These are phyloP conservation scores for Akanthomyces uredinophilus DNA, from an alignment of 2,329 filamentous ascomycete species.

Conservation along the genomic window DNA sequence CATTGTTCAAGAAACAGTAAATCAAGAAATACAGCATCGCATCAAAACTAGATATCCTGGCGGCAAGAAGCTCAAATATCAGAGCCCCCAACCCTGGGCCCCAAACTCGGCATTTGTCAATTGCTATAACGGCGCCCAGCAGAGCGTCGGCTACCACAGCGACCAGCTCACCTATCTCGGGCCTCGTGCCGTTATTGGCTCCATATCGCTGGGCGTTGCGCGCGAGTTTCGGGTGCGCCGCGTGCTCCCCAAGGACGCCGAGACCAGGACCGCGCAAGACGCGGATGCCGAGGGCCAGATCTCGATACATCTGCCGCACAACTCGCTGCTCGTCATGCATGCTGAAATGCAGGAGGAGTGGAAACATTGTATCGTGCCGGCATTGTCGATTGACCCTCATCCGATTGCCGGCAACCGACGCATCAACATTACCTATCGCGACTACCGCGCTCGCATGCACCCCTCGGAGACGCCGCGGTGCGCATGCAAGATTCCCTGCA, in stretches of 20 bases:
- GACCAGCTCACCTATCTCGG: conserved; percentile 93
- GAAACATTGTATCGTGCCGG: conserved; percentile 82
- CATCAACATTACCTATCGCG: conserved; percentile 91
- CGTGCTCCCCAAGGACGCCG: conserved; percentile 57
- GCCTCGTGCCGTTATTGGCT: conserved; percentile 82
- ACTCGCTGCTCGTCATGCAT: conserved; percentile 91
- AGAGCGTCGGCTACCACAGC: conserved; percentile 87
- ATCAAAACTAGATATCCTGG: conserved; percentile 64
- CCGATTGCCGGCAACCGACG: conserved; percentile 72
- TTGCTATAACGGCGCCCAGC: conserved; percentile 75
- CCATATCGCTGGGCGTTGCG: conserved; percentile 84
- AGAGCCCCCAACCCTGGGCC: conserved; percentile 67
- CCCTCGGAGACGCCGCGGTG: conserved; percentile 75
- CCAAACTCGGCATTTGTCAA: conserved; percentile 94
- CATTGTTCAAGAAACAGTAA: conserved; percentile 70
- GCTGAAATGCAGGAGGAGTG: conserved; percentile 96
- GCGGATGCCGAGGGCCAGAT: conserved; percentile 77
- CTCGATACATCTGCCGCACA: conserved; percentile 88
- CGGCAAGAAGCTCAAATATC: conserved; percentile 69
- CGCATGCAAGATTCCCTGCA: conserved; percentile 61
- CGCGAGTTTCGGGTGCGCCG: conserved; percentile 85
- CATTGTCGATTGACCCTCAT: conserved; percentile 74
- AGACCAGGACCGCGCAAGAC: conserved; percentile 35
- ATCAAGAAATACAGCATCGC: conserved; percentile 66
- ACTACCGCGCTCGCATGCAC: conserved; percentile 73